Base-by-base conservation (phyloP, 2,329 filamentous ascomycete species). In the Knoxdaviesia proteae region DNA sequence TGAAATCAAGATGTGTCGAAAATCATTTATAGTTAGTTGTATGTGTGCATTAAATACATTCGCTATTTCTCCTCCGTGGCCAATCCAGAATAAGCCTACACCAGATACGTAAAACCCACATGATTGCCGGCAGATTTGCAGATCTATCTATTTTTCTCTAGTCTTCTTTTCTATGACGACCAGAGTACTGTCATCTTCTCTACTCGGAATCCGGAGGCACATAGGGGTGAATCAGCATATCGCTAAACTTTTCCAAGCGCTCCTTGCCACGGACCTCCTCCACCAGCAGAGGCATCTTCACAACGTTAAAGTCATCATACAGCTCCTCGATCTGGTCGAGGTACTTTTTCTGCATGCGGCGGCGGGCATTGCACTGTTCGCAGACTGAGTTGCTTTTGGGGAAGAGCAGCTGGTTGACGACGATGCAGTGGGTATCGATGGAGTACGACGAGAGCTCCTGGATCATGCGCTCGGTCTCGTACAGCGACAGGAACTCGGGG, bases 331-430 rank as follows among this genome's bases (percentile, higher is more conserved):
- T 96, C 68, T 98, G 88, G 57, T 96, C 87, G 38, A 98, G 70
- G 58, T 98, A 98, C 67, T 98, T 98, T 69, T 86, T 90, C 69
- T 98, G 90, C 90, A 98, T 98, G 68, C 92, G 92, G 55, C 87
- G 70, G 49, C 90, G 69, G 39, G 90, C 82, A 56, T 86, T 93
- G 63, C 90, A 98, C 67, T 98, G 90, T 48, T 94, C 86, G 61
- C 90, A 98, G 34, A 75, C 71, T 56, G 80, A 92, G 42, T 77
- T 79, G 50, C 78, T 71, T 60, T 82, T 83, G 11, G 90, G 90
- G 65, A 94, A 98, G 44, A 98, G 67, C 50, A 98, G 70, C 68
- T 98, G 90, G 62, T 98, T 98, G 54, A 98, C 90, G 39, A 98
- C 90, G 58, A 98, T 96, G 56, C 80, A 77, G 64, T 96, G 90